A percentile compares a stretch with the other conserved stretches of the same genome.
phyloP scores from a whole-genome alignment of 129 eudicot genomes.

The Mikania micrantha region DNA sequence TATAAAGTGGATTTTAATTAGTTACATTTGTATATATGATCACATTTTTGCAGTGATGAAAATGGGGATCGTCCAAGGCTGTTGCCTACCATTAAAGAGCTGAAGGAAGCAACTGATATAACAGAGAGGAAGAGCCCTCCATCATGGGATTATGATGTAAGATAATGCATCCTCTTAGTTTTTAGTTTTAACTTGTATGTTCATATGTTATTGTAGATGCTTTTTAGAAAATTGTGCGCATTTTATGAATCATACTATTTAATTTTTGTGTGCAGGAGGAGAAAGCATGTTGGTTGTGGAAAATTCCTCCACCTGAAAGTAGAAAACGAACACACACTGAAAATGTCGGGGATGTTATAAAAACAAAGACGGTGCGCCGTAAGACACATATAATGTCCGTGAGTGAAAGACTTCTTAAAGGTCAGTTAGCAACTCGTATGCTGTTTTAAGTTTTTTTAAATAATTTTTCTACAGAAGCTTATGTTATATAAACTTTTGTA shows the following conservation, averaged over 20 bases:
- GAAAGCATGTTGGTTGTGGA: slow-evolving; percentile 59
- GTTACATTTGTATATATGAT: background rate
- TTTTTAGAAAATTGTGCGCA: background rate
- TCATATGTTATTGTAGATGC: background rate
- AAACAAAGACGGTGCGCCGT: slow-evolving; percentile 29
- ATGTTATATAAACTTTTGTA: background rate
- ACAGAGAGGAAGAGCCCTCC: slow-evolving; percentile 50
- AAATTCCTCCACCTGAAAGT: slow-evolving; percentile 63
- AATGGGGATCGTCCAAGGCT: slow-evolving; percentile 72
- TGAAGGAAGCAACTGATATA: slow-evolving; percentile 55
- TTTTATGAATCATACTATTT: background rate
- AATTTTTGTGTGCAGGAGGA: slow-evolving; percentile 36
- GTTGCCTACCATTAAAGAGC: slow-evolving; percentile 53
- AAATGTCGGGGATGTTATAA: slow-evolving; percentile 27
- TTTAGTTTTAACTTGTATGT: background rate
- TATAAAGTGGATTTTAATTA: background rate
- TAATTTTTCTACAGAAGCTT: background rate
- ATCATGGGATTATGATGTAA: slow-evolving; percentile 82
- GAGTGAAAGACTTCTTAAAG: slow-evolving; percentile 58
- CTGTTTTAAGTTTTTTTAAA: background rate
- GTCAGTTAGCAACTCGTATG: slow-evolving; percentile 18
- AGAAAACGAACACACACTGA: slow-evolving; percentile 33
- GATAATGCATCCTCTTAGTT: slow-evolving; percentile 12
- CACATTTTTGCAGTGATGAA: slow-evolving; percentile 48
- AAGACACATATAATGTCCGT: slow-evolving; percentile 38